These are phyloP conservation scores for Penstemon newberryi DNA, from an alignment of 257 asterid species.

Conservation along the genomic window DNA sequence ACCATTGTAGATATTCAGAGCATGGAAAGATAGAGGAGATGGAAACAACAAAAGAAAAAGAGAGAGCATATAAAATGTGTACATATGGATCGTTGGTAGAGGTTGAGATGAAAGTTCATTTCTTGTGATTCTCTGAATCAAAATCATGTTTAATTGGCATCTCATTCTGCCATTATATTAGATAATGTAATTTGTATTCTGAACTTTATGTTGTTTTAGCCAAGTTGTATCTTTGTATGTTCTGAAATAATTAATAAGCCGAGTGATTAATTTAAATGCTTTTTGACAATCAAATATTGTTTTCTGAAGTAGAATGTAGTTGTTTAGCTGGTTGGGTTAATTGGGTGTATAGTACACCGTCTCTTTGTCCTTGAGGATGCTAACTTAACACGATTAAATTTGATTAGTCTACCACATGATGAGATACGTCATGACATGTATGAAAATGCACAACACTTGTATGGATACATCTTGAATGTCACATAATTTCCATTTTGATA, in stretches of 20 bases:
- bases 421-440: too few species aligned
- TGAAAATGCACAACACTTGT: too few species aligned
- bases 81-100: slow-evolving; percentile 7
- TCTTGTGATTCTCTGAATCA: slow-evolving; percentile 19
- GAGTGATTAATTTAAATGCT: slow-evolving; percentile 7
- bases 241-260: slow-evolving; percentile 17
- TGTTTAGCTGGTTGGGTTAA: neutral
- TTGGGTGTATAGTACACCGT: too few species aligned
- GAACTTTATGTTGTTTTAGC: slow-evolving; percentile 24
- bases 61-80: slow-evolving; percentile 19
- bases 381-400: too few species aligned
- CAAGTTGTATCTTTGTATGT: slow-evolving; percentile 24
- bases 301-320: neutral
- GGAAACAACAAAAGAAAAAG: slow-evolving; percentile 11
- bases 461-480: too few species aligned
- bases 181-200: slow-evolving; percentile 27
- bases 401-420: too few species aligned
- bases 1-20: slow-evolving; percentile 34
- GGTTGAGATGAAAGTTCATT: slow-evolving; percentile 18
- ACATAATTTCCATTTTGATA: too few species aligned
- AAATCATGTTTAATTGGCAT: slow-evolving; percentile 17
- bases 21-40: slow-evolving; percentile 20
- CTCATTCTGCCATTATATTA: slow-evolving; percentile 20
- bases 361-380: too few species aligned
- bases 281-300: neutral